phyloP scores from a whole-genome alignment of 257 asterid genomes.

The Scutellaria baicalensis region DNA sequence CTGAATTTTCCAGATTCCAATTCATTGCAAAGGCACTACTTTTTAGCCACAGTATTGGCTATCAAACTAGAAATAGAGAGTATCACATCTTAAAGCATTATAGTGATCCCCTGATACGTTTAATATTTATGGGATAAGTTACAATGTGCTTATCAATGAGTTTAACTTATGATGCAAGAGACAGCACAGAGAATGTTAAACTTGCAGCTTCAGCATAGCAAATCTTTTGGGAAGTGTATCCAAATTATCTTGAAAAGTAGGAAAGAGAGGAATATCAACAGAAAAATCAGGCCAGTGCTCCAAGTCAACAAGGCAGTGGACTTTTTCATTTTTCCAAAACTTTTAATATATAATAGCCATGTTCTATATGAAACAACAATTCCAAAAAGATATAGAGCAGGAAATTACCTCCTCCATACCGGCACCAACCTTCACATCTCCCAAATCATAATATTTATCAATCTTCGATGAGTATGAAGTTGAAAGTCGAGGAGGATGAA shows the following conservation, averaged over 20 bases:
- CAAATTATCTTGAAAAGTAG: neutral
- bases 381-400: neutral
- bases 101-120: no score
- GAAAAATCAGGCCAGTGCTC: neutral
- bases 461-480: slow-evolving; percentile 38
- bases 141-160: no score
- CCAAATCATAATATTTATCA: slow-evolving; percentile 71
- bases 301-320: neutral
- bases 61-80: no score
- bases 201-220: no score
- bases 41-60: no score
- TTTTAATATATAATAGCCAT: neutral
- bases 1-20: no score
- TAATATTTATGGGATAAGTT: no score
- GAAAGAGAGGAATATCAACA: neutral
- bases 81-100: no score
- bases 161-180: no score
- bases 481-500: slow-evolving; percentile 76
- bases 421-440: slow-evolving; percentile 55
- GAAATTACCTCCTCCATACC: slow-evolving; percentile 67
- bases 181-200: no score
- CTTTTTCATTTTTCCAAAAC: neutral
- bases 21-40: no score
- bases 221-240: no score
- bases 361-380: neutral